A percentile compares a stretch with the other conserved stretches of the same genome.
phyloP scores from a whole-genome alignment of 306 rosid species.

The Cicer yamashitae region DNA sequence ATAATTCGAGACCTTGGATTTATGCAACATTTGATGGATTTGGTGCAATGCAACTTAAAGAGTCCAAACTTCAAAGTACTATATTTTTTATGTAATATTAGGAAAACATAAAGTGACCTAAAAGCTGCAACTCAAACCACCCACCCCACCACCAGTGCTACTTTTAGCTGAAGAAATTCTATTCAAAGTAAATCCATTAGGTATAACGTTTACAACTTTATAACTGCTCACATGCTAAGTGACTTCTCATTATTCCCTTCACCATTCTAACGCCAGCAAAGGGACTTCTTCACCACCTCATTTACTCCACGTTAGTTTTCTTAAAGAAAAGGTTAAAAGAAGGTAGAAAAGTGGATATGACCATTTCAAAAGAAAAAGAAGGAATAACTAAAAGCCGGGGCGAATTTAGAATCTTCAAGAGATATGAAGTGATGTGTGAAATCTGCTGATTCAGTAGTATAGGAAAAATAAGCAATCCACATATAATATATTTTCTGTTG shows the following conservation, averaged over 20 bases:
- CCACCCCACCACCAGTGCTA: constrained; percentile 37
- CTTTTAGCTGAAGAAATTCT: constrained; percentile 50
- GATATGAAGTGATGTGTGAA: constrained; percentile 34
- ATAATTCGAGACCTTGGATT: constrained; percentile 31
- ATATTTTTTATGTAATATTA: constrained; percentile 5
- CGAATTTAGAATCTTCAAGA: constrained; percentile 39
- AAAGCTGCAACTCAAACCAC: constrained; percentile 44
- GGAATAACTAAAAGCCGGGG: constrained; percentile 20
- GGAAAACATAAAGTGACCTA: constrained; percentile 36
- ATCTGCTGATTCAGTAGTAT: constrained; percentile 16
- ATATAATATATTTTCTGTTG: constrained; percentile 30
- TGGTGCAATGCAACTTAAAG: constrained; percentile 51
- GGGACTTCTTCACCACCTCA: constrained; percentile 13
- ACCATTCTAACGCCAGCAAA: constrained; percentile 38
- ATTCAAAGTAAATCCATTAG: constrained; percentile 19
- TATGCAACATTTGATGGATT: constrained; percentile 37
- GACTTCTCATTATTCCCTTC: constrained; percentile 45
- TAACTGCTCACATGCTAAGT: constrained; percentile 60
- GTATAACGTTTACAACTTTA: constrained; percentile 49
- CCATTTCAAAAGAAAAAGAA: constrained; percentile 41
- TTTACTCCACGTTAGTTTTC: constrained; percentile 32
- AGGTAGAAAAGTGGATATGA: constrained; percentile 25
- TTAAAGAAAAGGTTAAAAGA: constrained; percentile 45
- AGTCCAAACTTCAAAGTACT: constrained; percentile 18
- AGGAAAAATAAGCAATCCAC: constrained; percentile 43